Percentiles rank a stretch among this genome's conserved stretches.
Evolutionary conservation across 441 rosid genomes (phyloP).

Genomic region (Bruguiera hainesii): DNA sequence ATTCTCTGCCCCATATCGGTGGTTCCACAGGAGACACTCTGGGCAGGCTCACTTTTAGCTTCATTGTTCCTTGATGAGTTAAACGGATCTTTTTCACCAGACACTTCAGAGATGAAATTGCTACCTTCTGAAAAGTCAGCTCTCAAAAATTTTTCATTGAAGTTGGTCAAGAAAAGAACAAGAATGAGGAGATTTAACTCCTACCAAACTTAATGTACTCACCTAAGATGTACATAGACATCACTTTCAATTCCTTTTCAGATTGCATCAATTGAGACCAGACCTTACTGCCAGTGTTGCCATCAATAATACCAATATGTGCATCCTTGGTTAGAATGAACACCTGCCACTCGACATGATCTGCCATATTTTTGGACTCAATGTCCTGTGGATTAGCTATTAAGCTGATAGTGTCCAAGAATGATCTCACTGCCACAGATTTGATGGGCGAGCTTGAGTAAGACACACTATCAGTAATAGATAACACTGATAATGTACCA

Average conservation of each 20-base stretch:
- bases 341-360: slow-evolving; percentile 28
- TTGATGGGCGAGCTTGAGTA: slow-evolving; percentile 47
- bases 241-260: slow-evolving; percentile 39
- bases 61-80: slow-evolving; percentile 30
- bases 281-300: slow-evolving; percentile 46
- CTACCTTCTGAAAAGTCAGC: slow-evolving; percentile 48
- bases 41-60: slow-evolving; percentile 35
- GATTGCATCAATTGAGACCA: slow-evolving; percentile 37
- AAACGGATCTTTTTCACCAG: slow-evolving; percentile 28
- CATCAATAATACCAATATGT: slow-evolving; percentile 48
- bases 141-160: slow-evolving; percentile 17
- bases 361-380: slow-evolving; percentile 29
- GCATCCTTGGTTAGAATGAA: slow-evolving; percentile 57
- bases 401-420: slow-evolving; percentile 30
- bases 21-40: slow-evolving; percentile 34
- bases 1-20: slow-evolving; percentile 31
- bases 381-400: slow-evolving; percentile 30
- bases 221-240: slow-evolving; percentile 65
- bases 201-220: slow-evolving; percentile 27
- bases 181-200: slow-evolving; percentile 8
- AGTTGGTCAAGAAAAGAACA: no score
- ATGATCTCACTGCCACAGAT: slow-evolving; percentile 46
- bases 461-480: slow-evolving; percentile 50
- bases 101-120: slow-evolving; percentile 31
- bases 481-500: slow-evolving; percentile 48